Conservation (phyloP, 805 yeast species). For the Sungouiella blattae region DNA sequence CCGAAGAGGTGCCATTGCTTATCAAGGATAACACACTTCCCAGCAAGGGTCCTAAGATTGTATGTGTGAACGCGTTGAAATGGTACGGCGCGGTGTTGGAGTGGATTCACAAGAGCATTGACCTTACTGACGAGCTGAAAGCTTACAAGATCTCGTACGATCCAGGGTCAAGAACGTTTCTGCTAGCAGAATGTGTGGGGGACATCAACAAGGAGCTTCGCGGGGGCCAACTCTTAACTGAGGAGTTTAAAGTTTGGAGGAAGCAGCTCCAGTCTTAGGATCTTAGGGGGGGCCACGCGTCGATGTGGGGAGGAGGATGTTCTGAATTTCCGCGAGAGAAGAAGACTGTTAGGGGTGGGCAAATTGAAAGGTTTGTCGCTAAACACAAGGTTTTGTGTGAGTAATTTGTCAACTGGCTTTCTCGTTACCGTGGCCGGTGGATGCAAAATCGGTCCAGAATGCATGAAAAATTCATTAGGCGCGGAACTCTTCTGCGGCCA, state of each 20-base stretch:
- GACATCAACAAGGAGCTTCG: constrained; percentile 22
- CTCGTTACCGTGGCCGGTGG: too few species aligned
- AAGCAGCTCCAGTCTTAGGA: too few species aligned
- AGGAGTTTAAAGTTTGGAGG: constrained; percentile 35
- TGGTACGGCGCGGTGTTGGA: constrained; percentile 84
- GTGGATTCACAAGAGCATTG: constrained; percentile 59
- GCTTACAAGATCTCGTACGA: constrained; percentile 57
- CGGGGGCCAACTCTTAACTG: constrained; percentile 18
- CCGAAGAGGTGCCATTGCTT: constrained; percentile 74
- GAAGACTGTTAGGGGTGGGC: too few species aligned
- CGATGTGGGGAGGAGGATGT: too few species aligned
- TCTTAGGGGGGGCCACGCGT: too few species aligned
- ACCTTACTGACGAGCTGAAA: constrained; percentile 47
- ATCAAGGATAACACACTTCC: constrained; percentile 50
- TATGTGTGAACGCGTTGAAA: constrained; percentile 74
- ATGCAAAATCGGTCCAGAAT: too few species aligned
- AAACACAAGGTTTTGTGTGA: too few species aligned
- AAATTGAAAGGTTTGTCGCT: too few species aligned
- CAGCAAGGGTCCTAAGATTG: constrained; percentile 43
- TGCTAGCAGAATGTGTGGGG: constrained; percentile 45
- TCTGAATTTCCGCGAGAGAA: too few species aligned
- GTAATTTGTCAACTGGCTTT: too few species aligned
- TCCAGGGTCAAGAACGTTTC: constrained; percentile 50
- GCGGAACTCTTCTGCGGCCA: too few species aligned
- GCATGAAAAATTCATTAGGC: too few species aligned